phyloP scores from a whole-genome alignment of 2,329 filamentous ascomycete species.

The Fusarium solani-melongenae region DNA sequence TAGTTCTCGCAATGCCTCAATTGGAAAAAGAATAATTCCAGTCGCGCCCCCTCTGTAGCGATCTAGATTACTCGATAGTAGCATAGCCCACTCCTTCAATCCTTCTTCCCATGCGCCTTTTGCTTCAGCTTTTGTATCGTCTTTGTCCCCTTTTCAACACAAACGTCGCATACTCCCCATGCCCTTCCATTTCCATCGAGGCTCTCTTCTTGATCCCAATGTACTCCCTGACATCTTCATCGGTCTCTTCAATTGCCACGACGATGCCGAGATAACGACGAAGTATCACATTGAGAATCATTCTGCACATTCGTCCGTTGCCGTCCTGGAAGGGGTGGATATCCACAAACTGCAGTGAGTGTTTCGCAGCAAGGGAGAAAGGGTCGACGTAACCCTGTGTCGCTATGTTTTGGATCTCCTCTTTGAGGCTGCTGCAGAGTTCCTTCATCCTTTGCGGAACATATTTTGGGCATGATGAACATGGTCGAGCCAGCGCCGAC shows the following conservation, averaged over 20 bases:
- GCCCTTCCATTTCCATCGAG: constrained; percentile 35
- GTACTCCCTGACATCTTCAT: constrained; percentile 32
- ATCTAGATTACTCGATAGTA: too few species aligned
- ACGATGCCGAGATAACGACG: constrained; percentile 44
- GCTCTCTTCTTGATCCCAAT: constrained; percentile 41
- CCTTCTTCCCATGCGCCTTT: constrained; percentile 30
- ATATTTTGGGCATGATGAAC: constrained; percentile 39
- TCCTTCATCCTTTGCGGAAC: constrained; percentile 43
- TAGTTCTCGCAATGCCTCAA: background rate
- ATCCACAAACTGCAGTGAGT: constrained; percentile 46
- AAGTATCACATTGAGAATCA: constrained; percentile 51
- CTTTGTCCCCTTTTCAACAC: constrained; percentile 26
- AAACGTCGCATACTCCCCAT: constrained; percentile 44
- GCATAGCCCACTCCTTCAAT: background rate
- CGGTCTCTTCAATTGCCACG: constrained; percentile 35
- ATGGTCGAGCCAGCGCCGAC: constrained; percentile 43
- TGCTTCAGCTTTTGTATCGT: constrained; percentile 36
- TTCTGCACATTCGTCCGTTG: constrained; percentile 51
- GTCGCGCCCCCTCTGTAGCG: too few species aligned
- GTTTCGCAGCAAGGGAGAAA: constrained; percentile 45
- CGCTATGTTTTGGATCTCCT: constrained; percentile 18
- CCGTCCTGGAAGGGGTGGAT: constrained; percentile 55
- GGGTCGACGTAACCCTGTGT: constrained; percentile 35
- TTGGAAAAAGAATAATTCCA: background rate
- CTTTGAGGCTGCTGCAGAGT: constrained; percentile 37